Evolutionary conservation across 352 stramenopile genomes (phyloP).

Genomic region (Phytophthora agathidicida): DNA sequence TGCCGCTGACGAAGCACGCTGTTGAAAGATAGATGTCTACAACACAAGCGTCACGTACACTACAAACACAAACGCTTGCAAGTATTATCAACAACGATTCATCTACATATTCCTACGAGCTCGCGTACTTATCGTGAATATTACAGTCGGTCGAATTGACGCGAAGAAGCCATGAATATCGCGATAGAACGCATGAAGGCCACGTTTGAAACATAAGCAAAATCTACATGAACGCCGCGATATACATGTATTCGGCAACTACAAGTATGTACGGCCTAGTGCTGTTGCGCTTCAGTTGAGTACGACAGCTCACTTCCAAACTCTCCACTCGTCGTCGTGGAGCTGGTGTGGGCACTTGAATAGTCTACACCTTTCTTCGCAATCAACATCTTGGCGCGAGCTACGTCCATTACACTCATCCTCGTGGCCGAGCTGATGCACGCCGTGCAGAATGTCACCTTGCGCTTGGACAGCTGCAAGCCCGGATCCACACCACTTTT

Average conservation of each 20-base stretch:
- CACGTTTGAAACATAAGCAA: too few species aligned
- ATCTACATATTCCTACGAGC: too few species aligned
- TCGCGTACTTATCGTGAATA: too few species aligned
- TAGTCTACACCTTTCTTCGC: conserved; percentile 7
- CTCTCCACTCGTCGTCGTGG: too few species aligned
- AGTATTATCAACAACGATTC: conserved; percentile 6
- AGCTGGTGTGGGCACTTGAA: conserved; percentile 7
- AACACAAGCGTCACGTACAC: background rate
- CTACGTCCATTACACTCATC: conserved; percentile 14
- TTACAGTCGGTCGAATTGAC: too few species aligned
- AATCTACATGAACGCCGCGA: too few species aligned
- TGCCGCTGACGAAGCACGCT: conserved; percentile 67
- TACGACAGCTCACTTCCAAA: too few species aligned
- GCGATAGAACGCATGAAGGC: too few species aligned
- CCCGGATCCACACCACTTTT: conserved; percentile 41
- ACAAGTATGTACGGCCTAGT: too few species aligned
- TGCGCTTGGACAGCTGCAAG: conserved; percentile 29
- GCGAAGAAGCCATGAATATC: too few species aligned
- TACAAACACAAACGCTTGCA: conserved; percentile 10
- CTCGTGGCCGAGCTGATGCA: conserved; percentile 25
- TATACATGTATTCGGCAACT: too few species aligned
- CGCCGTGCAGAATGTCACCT: conserved; percentile 36
- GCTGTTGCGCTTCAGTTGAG: too few species aligned
- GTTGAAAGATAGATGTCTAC: conserved; percentile 41
- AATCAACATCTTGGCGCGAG: conserved; percentile 14